Conservation (phyloP, 2,329 filamentous ascomycete genomes). For the Hortaea werneckii region DNA sequence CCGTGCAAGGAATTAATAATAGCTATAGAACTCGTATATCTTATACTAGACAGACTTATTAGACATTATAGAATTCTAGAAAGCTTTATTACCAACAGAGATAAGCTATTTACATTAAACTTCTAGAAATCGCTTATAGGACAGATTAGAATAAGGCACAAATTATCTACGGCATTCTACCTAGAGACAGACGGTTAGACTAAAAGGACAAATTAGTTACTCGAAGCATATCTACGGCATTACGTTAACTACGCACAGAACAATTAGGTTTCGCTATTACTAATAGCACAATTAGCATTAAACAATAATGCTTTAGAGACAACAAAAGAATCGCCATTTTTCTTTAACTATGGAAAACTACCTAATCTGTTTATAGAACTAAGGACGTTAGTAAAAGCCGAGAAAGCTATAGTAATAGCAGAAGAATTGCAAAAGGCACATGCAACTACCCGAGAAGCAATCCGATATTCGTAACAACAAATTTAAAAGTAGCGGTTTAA, state of each 20-base stretch:
- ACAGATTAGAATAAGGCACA: constrained; percentile 10
- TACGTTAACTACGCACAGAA: constrained; percentile 2
- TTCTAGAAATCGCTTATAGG: constrained; percentile 10
- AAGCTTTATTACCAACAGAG: constrained; percentile 12
- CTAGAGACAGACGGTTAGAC: constrained; percentile 12
- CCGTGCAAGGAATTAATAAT: constrained; percentile 8
- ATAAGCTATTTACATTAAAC: constrained; percentile 13
- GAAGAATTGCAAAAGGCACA: neutral
- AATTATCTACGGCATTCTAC: constrained; percentile 18
- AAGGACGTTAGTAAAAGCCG: neutral
- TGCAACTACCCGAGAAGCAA: neutral
- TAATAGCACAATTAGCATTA: constrained; percentile 16
- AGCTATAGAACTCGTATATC: constrained; percentile 8
- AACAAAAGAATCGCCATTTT: constrained; percentile 13
- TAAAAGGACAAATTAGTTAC: neutral
- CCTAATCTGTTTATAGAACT: constrained; percentile 1
- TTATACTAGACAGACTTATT: constrained; percentile 11
- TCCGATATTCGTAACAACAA: neutral
- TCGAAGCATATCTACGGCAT: constrained; percentile 1
- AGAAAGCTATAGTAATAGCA: constrained; percentile 1
- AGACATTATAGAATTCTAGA: constrained; percentile 9
- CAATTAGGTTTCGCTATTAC: constrained; percentile 9
- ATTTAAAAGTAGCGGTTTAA: neutral
- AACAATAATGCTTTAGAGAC: constrained; percentile 9
- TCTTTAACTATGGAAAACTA: constrained; percentile 9